These are phyloP conservation scores for Astrothelium subdiscretum DNA, from an alignment of 495 filamentous ascomycete species.

Conservation along the genomic window DNA sequence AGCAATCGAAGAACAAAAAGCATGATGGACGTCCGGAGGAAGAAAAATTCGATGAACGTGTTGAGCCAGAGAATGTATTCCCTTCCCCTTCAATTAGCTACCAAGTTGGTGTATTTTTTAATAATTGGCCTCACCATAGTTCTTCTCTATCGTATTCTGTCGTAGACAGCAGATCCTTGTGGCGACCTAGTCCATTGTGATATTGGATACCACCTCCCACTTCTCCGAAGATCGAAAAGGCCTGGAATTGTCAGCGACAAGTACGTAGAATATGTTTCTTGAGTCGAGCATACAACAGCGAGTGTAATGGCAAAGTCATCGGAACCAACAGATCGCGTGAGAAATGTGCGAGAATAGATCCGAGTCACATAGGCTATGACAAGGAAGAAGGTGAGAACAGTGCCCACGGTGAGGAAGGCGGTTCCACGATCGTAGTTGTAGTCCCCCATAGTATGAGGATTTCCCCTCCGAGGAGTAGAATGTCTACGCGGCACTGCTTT, in stretches of 20 bases:
- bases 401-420: too few relatives aligned
- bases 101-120: background rate
- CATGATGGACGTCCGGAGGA: background rate
- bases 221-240: background rate
- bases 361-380: too few relatives aligned
- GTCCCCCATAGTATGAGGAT: too few relatives aligned
- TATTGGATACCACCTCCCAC: background rate
- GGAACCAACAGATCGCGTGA: background rate
- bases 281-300: background rate
- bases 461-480: too few relatives aligned
- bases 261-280: too few relatives aligned
- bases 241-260: too few relatives aligned
- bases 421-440: too few relatives aligned
- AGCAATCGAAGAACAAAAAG: background rate
- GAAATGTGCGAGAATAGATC: background rate
- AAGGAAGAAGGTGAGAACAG: too few relatives aligned
- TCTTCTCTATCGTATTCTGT: background rate
- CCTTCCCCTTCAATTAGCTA: background rate
- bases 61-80: background rate
- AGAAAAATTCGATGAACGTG: background rate
- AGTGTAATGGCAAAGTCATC: background rate
- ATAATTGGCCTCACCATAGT: background rate
- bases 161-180: background rate
- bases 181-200: background rate
- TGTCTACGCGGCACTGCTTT: too few relatives aligned